phyloP scores from a whole-genome alignment of 2,329 filamentous ascomycete species.

The Bertia moriformis region DNA sequence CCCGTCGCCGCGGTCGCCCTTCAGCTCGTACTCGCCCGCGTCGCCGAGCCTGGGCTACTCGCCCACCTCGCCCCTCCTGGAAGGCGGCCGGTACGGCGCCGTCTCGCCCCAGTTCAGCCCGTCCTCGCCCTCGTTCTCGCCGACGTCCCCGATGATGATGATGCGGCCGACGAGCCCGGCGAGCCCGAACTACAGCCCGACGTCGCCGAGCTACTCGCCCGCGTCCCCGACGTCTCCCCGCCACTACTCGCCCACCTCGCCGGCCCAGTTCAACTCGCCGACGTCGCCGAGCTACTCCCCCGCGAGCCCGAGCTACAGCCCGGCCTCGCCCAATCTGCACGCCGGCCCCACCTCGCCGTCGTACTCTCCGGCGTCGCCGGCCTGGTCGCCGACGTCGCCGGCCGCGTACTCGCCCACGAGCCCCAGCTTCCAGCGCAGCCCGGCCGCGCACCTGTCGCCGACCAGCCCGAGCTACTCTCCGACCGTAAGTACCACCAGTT shows the following conservation, averaged over 20 bases:
- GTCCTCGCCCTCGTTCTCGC: slow-evolving; percentile 48
- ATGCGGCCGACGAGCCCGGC: slow-evolving; percentile 36
- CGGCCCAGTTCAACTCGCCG: slow-evolving; percentile 57
- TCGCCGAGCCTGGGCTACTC: slow-evolving; percentile 60
- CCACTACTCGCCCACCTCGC: slow-evolving; percentile 58
- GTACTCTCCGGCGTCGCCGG: slow-evolving; percentile 33
- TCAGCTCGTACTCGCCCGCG: slow-evolving; percentile 52
- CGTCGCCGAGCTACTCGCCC: slow-evolving; percentile 50
- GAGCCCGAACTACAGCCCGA: slow-evolving; percentile 49
- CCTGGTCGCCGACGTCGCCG: slow-evolving; percentile 62
- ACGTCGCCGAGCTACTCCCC: slow-evolving; percentile 62
- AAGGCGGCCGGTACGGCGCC: slow-evolving; percentile 32
- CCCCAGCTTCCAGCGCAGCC: slow-evolving; percentile 39
- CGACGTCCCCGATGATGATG: slow-evolving; percentile 42
- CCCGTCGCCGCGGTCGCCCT: slow-evolving; percentile 32
- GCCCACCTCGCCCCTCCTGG: slow-evolving; percentile 58
- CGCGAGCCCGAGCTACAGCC: slow-evolving; percentile 58
- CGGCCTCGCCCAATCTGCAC: slow-evolving; percentile 51
- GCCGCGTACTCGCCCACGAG: slow-evolving; percentile 49
- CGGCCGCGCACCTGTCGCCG: slow-evolving; percentile 40
- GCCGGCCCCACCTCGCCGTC: slow-evolving; percentile 53
- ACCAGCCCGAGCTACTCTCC: slow-evolving; percentile 63
- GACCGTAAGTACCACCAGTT: slow-evolving; percentile 29
- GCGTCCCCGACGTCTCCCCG: slow-evolving; percentile 40
- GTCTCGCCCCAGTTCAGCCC: slow-evolving; percentile 49